These are phyloP conservation scores for Colletotrichum cuscutae DNA, from an alignment of 2,329 filamentous ascomycete genomes.

Conservation along the genomic window DNA sequence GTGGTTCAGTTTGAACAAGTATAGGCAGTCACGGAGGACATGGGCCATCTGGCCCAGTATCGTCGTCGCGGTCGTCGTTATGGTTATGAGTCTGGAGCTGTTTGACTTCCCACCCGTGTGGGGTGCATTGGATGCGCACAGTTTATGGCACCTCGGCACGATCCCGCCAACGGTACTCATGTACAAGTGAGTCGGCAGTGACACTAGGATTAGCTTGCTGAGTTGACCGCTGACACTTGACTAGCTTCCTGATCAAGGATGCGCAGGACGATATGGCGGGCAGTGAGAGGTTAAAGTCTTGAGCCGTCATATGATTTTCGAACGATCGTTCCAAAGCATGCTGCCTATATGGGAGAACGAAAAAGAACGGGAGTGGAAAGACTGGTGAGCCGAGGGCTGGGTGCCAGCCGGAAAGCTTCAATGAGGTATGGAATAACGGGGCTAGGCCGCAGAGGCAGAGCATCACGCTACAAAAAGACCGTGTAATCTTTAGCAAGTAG, in stretches of 20 bases:
- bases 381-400: not conserved
- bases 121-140: slow-evolving; percentile 91
- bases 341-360: not conserved
- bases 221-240: not conserved
- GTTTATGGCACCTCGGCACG: slow-evolving; percentile 94
- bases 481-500: not conserved
- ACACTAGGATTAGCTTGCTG: not conserved
- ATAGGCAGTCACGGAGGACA: slow-evolving; percentile 73
- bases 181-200: slow-evolving; percentile 81
- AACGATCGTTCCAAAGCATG: not conserved
- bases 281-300: slow-evolving; percentile 76
- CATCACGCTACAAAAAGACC: not conserved
- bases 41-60: slow-evolving; percentile 94
- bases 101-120: slow-evolving; percentile 90
- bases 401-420: not conserved
- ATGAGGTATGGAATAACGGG: not conserved
- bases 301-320: slow-evolving; percentile 32
- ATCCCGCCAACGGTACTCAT: slow-evolving; percentile 88
- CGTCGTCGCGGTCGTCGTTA: slow-evolving; percentile 89
- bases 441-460: not conserved
- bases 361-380: too few species aligned
- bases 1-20: slow-evolving; percentile 81
- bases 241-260: slow-evolving; percentile 87
- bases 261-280: slow-evolving; percentile 83
- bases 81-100: slow-evolving; percentile 95